These are phyloP conservation scores for Ophiocordyceps camponoti-saundersi DNA, from an alignment of 2,329 filamentous ascomycete species.

Conservation along the genomic window DNA sequence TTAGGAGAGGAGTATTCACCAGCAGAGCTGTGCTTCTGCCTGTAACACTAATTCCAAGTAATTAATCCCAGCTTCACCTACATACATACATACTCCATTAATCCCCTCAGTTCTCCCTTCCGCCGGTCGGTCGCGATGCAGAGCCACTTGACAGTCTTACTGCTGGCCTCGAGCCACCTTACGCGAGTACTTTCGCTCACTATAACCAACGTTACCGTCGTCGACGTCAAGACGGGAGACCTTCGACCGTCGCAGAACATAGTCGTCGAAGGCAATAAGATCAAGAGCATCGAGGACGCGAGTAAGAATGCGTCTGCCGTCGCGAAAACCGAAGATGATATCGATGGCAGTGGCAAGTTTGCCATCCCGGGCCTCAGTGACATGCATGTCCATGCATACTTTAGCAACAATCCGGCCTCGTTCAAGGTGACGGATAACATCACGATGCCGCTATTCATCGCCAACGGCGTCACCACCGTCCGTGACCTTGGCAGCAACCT, in stretches of 20 bases:
- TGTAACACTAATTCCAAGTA: neutral
- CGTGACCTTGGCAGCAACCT: conserved; percentile 1
- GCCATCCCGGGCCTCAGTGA: neutral
- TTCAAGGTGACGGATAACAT: neutral
- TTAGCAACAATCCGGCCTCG: neutral
- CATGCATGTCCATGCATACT: conserved; percentile 1
- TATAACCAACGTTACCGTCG: neutral
- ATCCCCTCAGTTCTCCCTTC: neutral
- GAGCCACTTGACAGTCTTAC: neutral
- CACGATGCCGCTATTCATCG: neutral
- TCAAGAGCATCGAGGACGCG: neutral
- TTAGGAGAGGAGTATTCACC: no score
- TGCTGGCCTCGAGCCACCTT: neutral
- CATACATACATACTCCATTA: neutral
- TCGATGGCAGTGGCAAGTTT: neutral
- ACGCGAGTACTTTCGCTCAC: neutral
- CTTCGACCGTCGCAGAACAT: neutral
- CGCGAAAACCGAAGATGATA: neutral
- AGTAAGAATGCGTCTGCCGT: neutral
- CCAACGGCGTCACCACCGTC: neutral
- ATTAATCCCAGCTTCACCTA: neutral
- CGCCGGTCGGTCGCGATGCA: neutral
- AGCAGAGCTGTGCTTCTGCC: neutral
- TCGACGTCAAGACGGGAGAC: neutral
- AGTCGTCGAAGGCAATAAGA: neutral